phyloP scores from a whole-genome alignment of 2,329 filamentous ascomycete species.

The Aspergillus sp. region DNA sequence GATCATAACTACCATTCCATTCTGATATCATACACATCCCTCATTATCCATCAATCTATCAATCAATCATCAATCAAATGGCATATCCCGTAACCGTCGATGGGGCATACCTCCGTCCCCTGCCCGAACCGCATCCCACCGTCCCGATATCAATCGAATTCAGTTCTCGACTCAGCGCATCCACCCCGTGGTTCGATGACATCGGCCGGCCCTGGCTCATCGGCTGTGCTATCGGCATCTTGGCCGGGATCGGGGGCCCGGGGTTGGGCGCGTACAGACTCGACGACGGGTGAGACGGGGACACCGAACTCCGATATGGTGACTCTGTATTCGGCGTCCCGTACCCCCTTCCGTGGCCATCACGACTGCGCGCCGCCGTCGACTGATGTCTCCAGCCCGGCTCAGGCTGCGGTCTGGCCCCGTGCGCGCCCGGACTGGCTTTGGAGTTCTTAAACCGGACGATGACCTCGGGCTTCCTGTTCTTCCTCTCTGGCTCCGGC shows the following conservation, averaged over 20 bases:
- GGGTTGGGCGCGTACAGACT: constrained; percentile 22
- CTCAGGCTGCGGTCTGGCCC: no score
- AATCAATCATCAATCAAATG: no score
- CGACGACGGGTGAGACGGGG: constrained; percentile 19
- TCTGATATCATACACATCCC: no score
- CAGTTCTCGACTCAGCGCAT: constrained; percentile 50
- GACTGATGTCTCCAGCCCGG: no score
- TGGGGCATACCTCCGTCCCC: constrained; percentile 25
- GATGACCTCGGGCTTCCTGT: constrained; percentile 39
- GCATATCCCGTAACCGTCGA: constrained; percentile 21
- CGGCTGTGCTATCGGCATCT: constrained; percentile 30
- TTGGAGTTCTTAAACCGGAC: constrained; percentile 37
- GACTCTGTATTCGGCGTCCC: constrained; percentile 17
- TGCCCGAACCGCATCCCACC: constrained; percentile 20
- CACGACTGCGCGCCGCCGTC: no score
- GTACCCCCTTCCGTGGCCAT: constrained; percentile 12
- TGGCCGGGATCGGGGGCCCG: constrained; percentile 34
- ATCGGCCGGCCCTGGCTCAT: constrained; percentile 20
- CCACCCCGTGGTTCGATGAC: constrained; percentile 24
- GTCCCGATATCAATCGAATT: constrained; percentile 42
- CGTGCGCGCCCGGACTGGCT: constrained; percentile 14
- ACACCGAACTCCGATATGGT: constrained; percentile 20
- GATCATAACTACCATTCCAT: no score
- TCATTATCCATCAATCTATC: no score
- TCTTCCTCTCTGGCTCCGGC: constrained; percentile 54